Percentiles rank a stretch among this genome's conserved stretches.
These are phyloP conservation scores for Aspergillus ruber DNA, from an alignment of 2,329 filamentous ascomycete species.

Conservation along the genomic window DNA sequence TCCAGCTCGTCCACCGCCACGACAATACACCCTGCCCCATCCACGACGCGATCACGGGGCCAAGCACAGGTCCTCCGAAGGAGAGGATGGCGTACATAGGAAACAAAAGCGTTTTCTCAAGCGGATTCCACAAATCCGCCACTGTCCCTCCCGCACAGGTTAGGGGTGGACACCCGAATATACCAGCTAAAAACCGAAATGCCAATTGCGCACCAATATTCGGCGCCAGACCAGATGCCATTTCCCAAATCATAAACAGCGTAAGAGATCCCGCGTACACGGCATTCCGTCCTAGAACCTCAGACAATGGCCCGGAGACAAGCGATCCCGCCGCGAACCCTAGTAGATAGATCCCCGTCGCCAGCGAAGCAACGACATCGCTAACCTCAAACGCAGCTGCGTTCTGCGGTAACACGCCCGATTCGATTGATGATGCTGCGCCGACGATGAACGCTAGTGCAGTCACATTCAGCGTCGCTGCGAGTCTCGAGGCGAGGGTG, in stretches of 20 bases:
- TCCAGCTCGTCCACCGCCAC: conserved; percentile 41
- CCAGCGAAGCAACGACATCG: conserved; percentile 46
- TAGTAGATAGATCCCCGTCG: conserved; percentile 39
- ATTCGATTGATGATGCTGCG: conserved; percentile 49
- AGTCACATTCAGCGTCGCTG: conserved; percentile 39
- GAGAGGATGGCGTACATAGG: conserved; percentile 45
- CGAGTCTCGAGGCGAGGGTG: conserved; percentile 26
- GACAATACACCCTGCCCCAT: conserved; percentile 15
- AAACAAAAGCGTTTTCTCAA: conserved; percentile 46
- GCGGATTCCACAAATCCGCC: conserved; percentile 42
- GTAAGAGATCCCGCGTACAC: conserved; percentile 44
- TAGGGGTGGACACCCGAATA: conserved; percentile 42
- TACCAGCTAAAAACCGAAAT: conserved; percentile 46
- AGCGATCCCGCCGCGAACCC: conserved; percentile 46
- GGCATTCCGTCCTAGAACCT: conserved; percentile 44
- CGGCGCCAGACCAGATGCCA: conserved; percentile 43
- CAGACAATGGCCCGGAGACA: conserved; percentile 45
- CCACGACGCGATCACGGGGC: conserved; percentile 11
- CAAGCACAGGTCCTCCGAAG: conserved; percentile 25
- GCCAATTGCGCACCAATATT: conserved; percentile 46
- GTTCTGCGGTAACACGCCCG: conserved; percentile 42
- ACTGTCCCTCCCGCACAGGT: conserved; percentile 44
- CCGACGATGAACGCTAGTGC: conserved; percentile 47
- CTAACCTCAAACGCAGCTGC: conserved; percentile 43
- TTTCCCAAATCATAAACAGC: conserved; percentile 45